phyloP scores from a whole-genome alignment of 2,329 filamentous ascomycete species.

The Fusarium sp. region DNA sequence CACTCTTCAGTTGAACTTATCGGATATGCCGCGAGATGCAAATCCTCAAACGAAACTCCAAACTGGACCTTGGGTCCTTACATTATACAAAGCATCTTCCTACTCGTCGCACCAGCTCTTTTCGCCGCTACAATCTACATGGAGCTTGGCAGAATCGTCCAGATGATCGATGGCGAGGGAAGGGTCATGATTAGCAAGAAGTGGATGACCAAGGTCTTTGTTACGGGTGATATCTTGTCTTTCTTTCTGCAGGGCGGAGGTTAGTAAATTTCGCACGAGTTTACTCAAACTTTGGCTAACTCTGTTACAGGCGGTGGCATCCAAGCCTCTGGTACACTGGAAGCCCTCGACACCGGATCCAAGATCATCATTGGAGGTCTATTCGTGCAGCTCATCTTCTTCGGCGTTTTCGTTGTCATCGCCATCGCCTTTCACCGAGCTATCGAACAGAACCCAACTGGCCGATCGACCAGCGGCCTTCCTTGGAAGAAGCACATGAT shows the following conservation, averaged over 20 bases:
- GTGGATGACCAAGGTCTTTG: constrained; percentile 38
- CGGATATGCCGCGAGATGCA: constrained; percentile 9
- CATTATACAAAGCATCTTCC: constrained; percentile 10
- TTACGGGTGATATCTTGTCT: constrained; percentile 25
- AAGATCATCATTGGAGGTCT: constrained; percentile 63
- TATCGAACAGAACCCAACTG: constrained; percentile 8
- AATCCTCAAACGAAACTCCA: not conserved
- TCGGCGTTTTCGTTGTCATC: constrained; percentile 62
- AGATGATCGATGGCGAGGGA: constrained; percentile 4
- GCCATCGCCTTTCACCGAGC: constrained; percentile 56
- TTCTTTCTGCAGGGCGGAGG: constrained; percentile 30
- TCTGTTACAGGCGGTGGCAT: constrained; percentile 1
- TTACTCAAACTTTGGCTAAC: too few relatives aligned
- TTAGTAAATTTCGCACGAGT: not conserved
- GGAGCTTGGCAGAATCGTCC: constrained; percentile 4
- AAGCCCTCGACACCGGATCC: constrained; percentile 48
- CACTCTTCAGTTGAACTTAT: not conserved
- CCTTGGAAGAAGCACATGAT: constrained; percentile 49
- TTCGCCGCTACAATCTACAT: constrained; percentile 7
- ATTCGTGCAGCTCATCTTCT: constrained; percentile 63
- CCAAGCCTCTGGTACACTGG: constrained; percentile 47
- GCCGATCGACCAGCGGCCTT: not conserved
- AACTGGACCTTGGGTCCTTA: constrained; percentile 3
- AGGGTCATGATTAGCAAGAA: not conserved
- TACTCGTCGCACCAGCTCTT: not conserved